Percentiles rank a stretch among this genome's conserved stretches.
These are phyloP conservation scores for Cladosporium sp. DNA, from an alignment of 2,329 filamentous ascomycete species.

Conservation along the genomic window DNA sequence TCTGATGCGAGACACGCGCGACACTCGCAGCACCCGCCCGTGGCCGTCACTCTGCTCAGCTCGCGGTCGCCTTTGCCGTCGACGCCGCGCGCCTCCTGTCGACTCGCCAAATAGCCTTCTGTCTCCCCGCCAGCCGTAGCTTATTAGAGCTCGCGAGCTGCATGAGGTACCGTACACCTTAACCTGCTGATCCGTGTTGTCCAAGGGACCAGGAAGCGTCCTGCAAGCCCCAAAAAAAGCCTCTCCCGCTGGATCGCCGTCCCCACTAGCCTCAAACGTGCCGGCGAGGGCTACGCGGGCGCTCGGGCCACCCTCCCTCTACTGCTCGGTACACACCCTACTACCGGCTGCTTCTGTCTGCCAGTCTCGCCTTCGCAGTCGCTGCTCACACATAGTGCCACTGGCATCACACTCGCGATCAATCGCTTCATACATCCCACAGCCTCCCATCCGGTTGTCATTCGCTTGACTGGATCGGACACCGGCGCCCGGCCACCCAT, in stretches of 20 bases:
- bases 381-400: neutral
- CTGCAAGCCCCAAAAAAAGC: neutral
- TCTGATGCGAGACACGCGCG: slow-evolving; percentile 4
- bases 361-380: too few species aligned
- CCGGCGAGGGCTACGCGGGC: too few species aligned
- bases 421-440: neutral
- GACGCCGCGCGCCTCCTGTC: too few species aligned
- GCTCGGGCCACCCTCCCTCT: too few species aligned
- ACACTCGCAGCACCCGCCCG: neutral
- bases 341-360: too few species aligned
- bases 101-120: too few species aligned
- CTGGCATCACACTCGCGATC: neutral
- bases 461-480: slow-evolving; percentile 6
- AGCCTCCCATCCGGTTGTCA: slow-evolving; percentile 2
- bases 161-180: neutral
- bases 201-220: neutral
- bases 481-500: neutral
- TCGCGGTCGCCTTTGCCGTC: too few species aligned
- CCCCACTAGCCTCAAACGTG: neutral
- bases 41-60: too few species aligned
- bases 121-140: too few species aligned
- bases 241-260: neutral
- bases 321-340: too few species aligned
- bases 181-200: neutral
- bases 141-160: neutral